These are phyloP conservation scores for Flaveria bidentis DNA, from an alignment of 129 eudicot species.

Conservation along the genomic window DNA sequence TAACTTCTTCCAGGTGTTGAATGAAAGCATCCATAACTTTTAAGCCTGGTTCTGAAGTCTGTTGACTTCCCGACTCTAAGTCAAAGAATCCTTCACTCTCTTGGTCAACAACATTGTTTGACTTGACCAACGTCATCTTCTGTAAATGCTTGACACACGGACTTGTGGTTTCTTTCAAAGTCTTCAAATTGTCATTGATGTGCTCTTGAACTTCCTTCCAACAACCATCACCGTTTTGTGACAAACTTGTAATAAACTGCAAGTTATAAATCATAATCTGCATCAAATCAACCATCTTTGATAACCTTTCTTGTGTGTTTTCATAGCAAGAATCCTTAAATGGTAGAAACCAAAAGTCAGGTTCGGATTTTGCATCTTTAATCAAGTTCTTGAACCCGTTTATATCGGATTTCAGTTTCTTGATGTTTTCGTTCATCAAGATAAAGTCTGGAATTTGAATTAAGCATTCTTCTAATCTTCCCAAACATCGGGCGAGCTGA, in stretches of 20 bases:
- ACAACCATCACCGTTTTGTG: slow-evolving; percentile 24
- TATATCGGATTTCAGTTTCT: slow-evolving; percentile 37
- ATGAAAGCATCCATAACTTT: slow-evolving; percentile 30
- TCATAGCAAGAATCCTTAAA: slow-evolving; percentile 49
- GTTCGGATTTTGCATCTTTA: slow-evolving; percentile 57
- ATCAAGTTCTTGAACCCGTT: slow-evolving; percentile 36
- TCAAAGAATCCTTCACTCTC: slow-evolving; percentile 36
- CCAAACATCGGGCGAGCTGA: slow-evolving; percentile 43
- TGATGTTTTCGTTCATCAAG: slow-evolving; percentile 37
- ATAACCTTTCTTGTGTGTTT: slow-evolving; percentile 38
- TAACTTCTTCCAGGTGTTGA: slow-evolving; percentile 34
- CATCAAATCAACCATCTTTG: slow-evolving; percentile 55
- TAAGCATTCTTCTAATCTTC: slow-evolving; percentile 50
- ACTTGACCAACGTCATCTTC: slow-evolving; percentile 29
- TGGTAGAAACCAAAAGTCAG: slow-evolving; percentile 68
- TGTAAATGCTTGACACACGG: slow-evolving; percentile 45
- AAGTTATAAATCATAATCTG: slow-evolving; percentile 40
- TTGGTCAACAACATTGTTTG: slow-evolving; percentile 22
- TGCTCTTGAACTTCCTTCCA: slow-evolving; percentile 52
- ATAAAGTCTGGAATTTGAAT: slow-evolving; percentile 27
- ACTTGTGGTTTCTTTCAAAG: slow-evolving; percentile 38
- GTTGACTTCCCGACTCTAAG: slow-evolving; percentile 46
- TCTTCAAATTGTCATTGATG: slow-evolving; percentile 35
- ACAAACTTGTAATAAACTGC: slow-evolving; percentile 36
- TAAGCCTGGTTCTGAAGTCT: slow-evolving; percentile 8